These are phyloP conservation scores for Lachnum nothofagi DNA, from an alignment of 2,329 filamentous ascomycete genomes.

Conservation along the genomic window DNA sequence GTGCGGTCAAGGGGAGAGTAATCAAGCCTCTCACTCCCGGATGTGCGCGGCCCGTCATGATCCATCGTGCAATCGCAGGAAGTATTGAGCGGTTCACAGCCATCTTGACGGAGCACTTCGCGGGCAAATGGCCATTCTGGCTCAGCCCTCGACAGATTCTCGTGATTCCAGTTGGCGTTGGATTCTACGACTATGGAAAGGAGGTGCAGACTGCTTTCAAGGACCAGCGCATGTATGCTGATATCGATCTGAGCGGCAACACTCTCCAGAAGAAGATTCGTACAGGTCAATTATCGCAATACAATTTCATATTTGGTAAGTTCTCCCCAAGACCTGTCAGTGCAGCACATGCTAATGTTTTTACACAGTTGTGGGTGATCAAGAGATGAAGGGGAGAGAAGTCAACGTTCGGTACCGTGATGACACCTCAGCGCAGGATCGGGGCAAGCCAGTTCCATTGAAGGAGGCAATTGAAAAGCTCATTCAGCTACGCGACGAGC, in stretches of 20 bases:
- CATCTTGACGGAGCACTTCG: constrained; percentile 79
- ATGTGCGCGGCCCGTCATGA: constrained; percentile 77
- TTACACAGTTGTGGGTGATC: constrained; percentile 54
- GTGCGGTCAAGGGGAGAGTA: constrained; percentile 40
- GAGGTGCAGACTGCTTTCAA: constrained; percentile 68
- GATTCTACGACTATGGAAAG: constrained; percentile 66
- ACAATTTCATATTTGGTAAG: constrained; percentile 76
- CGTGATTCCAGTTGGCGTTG: constrained; percentile 71
- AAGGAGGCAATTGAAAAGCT: constrained; percentile 54
- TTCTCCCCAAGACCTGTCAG: background rate
- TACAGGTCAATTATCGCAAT: constrained; percentile 72
- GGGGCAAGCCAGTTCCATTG: constrained; percentile 54
- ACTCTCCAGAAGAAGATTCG: constrained; percentile 88
- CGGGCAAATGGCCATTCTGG: constrained; percentile 87
- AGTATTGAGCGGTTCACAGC: constrained; percentile 66
- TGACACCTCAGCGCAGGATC: constrained; percentile 56
- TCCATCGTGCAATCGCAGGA: constrained; percentile 75
- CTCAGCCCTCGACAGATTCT: constrained; percentile 76
- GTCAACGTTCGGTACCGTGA: constrained; percentile 62
- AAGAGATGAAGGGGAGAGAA: constrained; percentile 55
- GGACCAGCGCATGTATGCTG: constrained; percentile 62
- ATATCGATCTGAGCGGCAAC: constrained; percentile 68
- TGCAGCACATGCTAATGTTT: constrained; percentile 8
- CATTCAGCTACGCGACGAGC: constrained; percentile 46
- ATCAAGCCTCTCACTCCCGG: constrained; percentile 56